Base-by-base conservation (phyloP, 306 rosid species). In the Trifolium pratense region DNA sequence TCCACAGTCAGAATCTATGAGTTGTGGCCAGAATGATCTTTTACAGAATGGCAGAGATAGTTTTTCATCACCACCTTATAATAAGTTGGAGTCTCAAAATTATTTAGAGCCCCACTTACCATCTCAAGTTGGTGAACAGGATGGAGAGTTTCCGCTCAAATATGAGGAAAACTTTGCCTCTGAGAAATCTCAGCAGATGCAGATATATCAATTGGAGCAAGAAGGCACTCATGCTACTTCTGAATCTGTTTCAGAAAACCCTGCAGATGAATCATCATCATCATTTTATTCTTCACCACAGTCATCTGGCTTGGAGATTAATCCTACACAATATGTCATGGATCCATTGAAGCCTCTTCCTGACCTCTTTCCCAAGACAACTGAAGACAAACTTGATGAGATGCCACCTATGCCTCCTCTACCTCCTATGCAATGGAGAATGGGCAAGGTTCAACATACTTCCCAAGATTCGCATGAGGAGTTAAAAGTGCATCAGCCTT, bases 381-480 rank as follows among this genome's bases (percentile, higher is more conserved):
- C 87, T 67, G 83, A 82, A 36, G 83, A 72, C 74, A 81, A 70
- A 79, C 66, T 74, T 64, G 94, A 81, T 73, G 97, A 86, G 83
- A 86, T 87, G 77, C 96, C 99, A 69, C 99, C 99, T 57, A 80
- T 92, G 91, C 99, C 99, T 7, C 99, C 99, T 81, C 87, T 95
- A 37, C 99, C 97, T 10, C 99, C 99, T 59, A 82, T 95, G 96
- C 97, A 95, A 46, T 95, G 99, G 99, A 94, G 99, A 88, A 82
- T 77, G 82, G 91, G 93, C 48, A 92, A 80, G 79, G 63, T 82
- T 81, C 97, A 88, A 40, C 77, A 66, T 70, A 13, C 85, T 67
- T 83, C 80, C 66, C 55, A 67, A 15, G 75, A 79, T 62, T 73
- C 82, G 48, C 61, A 43, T 20, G 84, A 86, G 66, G 83, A 83